These are phyloP conservation scores for Shiraia bambusicola DNA, from an alignment of 2,329 filamentous ascomycete species.

Conservation along the genomic window DNA sequence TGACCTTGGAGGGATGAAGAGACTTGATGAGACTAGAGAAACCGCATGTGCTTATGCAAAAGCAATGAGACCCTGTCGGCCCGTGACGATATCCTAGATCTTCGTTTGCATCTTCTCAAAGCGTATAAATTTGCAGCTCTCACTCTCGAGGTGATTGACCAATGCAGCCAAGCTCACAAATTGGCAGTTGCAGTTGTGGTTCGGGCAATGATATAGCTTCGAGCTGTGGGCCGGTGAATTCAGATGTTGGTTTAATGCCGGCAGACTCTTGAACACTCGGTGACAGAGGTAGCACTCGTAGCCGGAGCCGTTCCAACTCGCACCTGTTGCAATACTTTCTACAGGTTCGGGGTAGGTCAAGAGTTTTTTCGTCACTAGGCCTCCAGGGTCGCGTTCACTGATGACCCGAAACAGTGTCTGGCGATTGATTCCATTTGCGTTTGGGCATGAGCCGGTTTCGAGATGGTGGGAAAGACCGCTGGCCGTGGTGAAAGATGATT, in stretches of 20 bases:
- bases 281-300: slow-evolving; percentile 59
- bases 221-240: slow-evolving; percentile 55
- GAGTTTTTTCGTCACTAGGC: slow-evolving; percentile 55
- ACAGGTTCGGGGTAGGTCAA: slow-evolving; percentile 30
- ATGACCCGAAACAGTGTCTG: slow-evolving; percentile 52
- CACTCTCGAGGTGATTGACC: slow-evolving; percentile 52
- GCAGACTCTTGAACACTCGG: slow-evolving; percentile 41
- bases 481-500: slow-evolving; percentile 49
- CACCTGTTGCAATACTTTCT: slow-evolving; percentile 32
- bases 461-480: slow-evolving; percentile 60
- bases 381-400: slow-evolving; percentile 49
- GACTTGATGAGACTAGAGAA: too few species aligned
- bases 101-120: slow-evolving; percentile 46
- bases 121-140: slow-evolving; percentile 44
- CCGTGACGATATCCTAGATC: slow-evolving; percentile 11
- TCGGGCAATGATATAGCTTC: slow-evolving; percentile 50
- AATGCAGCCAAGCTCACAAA: slow-evolving; percentile 46
- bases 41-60: too few species aligned
- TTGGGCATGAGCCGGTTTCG: slow-evolving; percentile 56
- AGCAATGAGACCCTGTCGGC: neutral
- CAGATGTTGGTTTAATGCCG: slow-evolving; percentile 55
- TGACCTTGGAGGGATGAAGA: too few species aligned
- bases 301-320: slow-evolving; percentile 48
- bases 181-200: slow-evolving; percentile 41
- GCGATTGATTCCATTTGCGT: slow-evolving; percentile 50